phyloP scores from a whole-genome alignment of 129 eudicot genomes.

The Artemisia annua region DNA sequence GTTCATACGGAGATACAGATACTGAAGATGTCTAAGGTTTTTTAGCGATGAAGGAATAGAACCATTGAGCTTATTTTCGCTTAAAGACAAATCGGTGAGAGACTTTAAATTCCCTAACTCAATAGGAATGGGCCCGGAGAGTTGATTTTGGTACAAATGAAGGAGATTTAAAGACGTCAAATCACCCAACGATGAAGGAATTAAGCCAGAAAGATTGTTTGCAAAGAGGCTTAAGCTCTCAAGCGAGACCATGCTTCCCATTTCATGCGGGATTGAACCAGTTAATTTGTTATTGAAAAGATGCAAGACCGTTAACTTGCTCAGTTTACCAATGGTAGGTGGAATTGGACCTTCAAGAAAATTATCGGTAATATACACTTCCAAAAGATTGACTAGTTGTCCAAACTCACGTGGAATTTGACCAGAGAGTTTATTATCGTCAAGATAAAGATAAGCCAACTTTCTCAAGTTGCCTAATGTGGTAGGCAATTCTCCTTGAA shows the following conservation, averaged over 20 bases:
- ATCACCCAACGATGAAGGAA: slow-evolving; percentile 1
- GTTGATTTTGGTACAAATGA: slow-evolving; percentile 8
- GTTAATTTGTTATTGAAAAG: not conserved
- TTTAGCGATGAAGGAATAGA: slow-evolving; percentile 5
- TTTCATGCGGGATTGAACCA: not conserved
- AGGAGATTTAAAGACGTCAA: not conserved
- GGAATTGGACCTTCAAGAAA: slow-evolving; percentile 5
- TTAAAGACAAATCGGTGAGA: not conserved
- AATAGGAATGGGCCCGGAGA: slow-evolving; percentile 11
- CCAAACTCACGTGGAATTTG: slow-evolving; percentile 29
- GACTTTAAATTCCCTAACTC: slow-evolving; percentile 7
- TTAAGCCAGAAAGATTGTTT: not conserved
- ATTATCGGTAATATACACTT: not conserved
- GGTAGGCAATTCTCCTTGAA: slow-evolving; percentile 20
- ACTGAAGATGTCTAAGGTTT: not conserved
- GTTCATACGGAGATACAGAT: not conserved
- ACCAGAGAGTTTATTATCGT: slow-evolving; percentile 13
- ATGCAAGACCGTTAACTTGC: not conserved
- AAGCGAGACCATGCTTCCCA: not conserved
- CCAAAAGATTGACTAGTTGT: slow-evolving; percentile 7
- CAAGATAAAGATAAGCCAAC: slow-evolving; percentile 16
- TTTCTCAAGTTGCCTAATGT: slow-evolving; percentile 17
- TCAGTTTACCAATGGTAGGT: not conserved
- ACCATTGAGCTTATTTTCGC: slow-evolving; percentile 5
- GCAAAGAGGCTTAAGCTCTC: not conserved